Evolutionary conservation across 2,329 filamentous ascomycete genomes (phyloP).

Genomic region (Alternaria brassicae): DNA sequence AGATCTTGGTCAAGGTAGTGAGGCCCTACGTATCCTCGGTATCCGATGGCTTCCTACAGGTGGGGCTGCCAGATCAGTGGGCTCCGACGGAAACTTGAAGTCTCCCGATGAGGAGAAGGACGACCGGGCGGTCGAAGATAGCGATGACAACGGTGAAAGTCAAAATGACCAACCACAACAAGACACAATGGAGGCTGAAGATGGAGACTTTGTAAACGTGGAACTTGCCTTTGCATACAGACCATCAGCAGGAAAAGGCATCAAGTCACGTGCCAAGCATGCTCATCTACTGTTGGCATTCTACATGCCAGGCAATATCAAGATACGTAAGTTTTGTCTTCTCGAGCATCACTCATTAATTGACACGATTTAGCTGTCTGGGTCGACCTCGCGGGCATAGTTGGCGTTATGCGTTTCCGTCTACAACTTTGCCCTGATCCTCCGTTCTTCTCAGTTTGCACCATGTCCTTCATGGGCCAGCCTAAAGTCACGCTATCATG

Average conservation of each 20-base stretch:
- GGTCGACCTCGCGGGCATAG: slow-evolving; percentile 75
- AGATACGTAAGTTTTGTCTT: slow-evolving; percentile 53
- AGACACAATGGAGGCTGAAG: slow-evolving; percentile 71
- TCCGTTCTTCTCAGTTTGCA: slow-evolving; percentile 78
- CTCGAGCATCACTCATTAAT: background rate
- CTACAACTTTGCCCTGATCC: slow-evolving; percentile 78
- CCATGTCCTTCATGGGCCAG: slow-evolving; percentile 76
- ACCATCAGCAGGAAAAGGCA: slow-evolving; percentile 66
- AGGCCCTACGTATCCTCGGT: slow-evolving; percentile 73
- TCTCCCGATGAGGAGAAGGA: slow-evolving; percentile 54
- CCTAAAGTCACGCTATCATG: slow-evolving; percentile 75
- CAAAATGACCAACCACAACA: slow-evolving; percentile 44
- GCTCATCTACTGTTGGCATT: slow-evolving; percentile 76
- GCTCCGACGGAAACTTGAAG: slow-evolving; percentile 64
- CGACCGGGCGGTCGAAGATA: slow-evolving; percentile 59
- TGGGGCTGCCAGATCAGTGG: slow-evolving; percentile 69
- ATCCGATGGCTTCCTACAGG: slow-evolving; percentile 76
- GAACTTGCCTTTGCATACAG: slow-evolving; percentile 78
- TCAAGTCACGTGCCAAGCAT: slow-evolving; percentile 71
- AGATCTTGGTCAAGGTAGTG: slow-evolving; percentile 77
- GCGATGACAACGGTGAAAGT: slow-evolving; percentile 53
- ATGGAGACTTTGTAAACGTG: slow-evolving; percentile 79
- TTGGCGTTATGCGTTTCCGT: slow-evolving; percentile 73
- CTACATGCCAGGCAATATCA: slow-evolving; percentile 66
- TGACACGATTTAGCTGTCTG: slow-evolving; percentile 63